A percentile compares a stretch with the other conserved stretches of the same genome.
Conservation (phyloP, 1,139 yeast genomes). For the Pneumocystis sp. region DNA sequence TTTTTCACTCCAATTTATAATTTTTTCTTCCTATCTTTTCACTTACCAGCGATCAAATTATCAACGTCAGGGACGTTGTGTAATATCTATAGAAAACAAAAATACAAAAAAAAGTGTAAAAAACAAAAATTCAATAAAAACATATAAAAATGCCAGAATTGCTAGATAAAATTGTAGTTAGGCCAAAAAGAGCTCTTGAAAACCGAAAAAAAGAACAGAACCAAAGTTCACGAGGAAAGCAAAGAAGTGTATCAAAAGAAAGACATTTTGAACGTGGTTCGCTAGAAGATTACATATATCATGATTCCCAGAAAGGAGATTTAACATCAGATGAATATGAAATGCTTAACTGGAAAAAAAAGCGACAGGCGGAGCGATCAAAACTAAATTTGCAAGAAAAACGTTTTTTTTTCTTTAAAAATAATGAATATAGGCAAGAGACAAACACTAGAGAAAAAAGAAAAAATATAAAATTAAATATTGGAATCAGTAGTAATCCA, state of each 20-base stretch:
- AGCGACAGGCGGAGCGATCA: background rate
- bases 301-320: background rate
- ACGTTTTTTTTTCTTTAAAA: background rate
- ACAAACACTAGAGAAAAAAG: background rate
- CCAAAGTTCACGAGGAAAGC: background rate
- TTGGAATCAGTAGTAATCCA: background rate
- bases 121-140: background rate
- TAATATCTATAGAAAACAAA: conserved; percentile 1
- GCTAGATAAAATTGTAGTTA: background rate
- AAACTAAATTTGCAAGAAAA: background rate
- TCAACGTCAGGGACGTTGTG: background rate
- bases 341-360: background rate
- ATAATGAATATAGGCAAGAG: background rate
- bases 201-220: background rate
- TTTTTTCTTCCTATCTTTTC: background rate
- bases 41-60: background rate
- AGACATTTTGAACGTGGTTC: background rate
- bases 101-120: conserved; percentile 1
- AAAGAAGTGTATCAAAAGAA: background rate
- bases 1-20: background rate
- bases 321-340: background rate
- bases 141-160: background rate
- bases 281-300: background rate
- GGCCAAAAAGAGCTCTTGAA: background rate
- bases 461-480: background rate